These are phyloP conservation scores for Kwoniella dendrophila DNA, from an alignment of 768 basidiomycete genomes.

Conservation along the genomic window DNA sequence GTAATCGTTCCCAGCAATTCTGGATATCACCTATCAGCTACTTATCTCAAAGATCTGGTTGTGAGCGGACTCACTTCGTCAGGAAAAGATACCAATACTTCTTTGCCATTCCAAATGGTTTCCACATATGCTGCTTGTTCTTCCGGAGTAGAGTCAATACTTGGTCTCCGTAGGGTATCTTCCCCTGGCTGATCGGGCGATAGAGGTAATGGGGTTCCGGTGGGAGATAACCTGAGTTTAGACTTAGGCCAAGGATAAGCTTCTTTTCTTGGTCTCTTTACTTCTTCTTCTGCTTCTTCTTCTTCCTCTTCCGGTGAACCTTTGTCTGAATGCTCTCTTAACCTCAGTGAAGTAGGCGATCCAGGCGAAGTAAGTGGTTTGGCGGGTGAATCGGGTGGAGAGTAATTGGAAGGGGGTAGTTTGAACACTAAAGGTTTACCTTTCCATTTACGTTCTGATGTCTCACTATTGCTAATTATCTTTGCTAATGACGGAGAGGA, in stretches of 20 bases:
- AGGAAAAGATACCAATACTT: slow-evolving; percentile 21
- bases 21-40: slow-evolving; percentile 3
- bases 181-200: slow-evolving; percentile 5
- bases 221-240: not conserved
- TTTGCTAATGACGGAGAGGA: not conserved
- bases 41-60: not conserved
- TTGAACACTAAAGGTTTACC: slow-evolving; percentile 19
- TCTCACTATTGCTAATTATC: not conserved
- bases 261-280: slow-evolving; percentile 16
- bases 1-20: slow-evolving; percentile 20
- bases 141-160: not conserved
- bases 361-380: not conserved
- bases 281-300: not conserved
- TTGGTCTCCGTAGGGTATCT: slow-evolving; percentile 2
- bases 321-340: not conserved
- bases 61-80: slow-evolving; percentile 11
- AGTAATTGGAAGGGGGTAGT: slow-evolving; percentile 16
- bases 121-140: not conserved
- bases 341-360: not conserved
- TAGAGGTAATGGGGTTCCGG: slow-evolving; percentile 12
- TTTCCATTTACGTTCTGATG: slow-evolving; percentile 9
- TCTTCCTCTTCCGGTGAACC: not conserved
- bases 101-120: slow-evolving; percentile 21
- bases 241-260: slow-evolving; percentile 11
- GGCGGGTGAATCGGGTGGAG: slow-evolving; percentile 16